phyloP scores from a whole-genome alignment of 306 rosid genomes.

The Betula pendula region DNA sequence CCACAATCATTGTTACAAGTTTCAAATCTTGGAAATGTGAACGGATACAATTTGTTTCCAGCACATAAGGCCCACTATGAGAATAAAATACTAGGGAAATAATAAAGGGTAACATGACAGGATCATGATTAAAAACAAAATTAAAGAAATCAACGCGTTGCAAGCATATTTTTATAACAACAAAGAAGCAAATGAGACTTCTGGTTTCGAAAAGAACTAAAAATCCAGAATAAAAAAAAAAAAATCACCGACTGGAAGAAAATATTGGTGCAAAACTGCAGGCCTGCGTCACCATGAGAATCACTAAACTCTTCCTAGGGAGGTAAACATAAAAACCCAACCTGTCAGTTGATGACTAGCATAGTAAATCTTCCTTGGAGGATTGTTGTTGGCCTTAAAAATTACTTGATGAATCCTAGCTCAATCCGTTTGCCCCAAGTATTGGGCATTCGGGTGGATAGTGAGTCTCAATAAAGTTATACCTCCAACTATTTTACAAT shows the following conservation, averaged over 20 bases:
- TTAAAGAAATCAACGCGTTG: not conserved
- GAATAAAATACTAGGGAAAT: conserved; percentile 21
- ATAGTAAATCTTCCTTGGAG: not conserved
- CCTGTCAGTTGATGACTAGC: not conserved
- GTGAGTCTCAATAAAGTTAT: too few species aligned
- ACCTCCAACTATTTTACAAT: too few species aligned
- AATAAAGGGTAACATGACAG: conserved; percentile 23
- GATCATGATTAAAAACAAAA: not conserved
- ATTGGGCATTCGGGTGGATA: not conserved
- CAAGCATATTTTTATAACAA: not conserved
- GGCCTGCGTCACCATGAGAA: not conserved
- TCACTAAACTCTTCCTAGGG: not conserved
- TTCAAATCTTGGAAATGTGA: conserved; percentile 19
- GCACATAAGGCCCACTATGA: not conserved
- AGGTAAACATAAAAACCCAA: not conserved
- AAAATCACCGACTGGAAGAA: not conserved
- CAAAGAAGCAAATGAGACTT: conserved; percentile 17
- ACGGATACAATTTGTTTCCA: conserved; percentile 12
- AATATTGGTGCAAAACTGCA: not conserved
- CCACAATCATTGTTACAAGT: conserved; percentile 18
- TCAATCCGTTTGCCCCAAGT: not conserved
- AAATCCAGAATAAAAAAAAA: not conserved
- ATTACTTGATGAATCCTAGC: not conserved
- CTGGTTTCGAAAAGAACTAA: not conserved
- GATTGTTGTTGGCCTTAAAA: not conserved